Conservation (phyloP, 139 green algal genomes). For the Spirogloea muscicola region DNA sequence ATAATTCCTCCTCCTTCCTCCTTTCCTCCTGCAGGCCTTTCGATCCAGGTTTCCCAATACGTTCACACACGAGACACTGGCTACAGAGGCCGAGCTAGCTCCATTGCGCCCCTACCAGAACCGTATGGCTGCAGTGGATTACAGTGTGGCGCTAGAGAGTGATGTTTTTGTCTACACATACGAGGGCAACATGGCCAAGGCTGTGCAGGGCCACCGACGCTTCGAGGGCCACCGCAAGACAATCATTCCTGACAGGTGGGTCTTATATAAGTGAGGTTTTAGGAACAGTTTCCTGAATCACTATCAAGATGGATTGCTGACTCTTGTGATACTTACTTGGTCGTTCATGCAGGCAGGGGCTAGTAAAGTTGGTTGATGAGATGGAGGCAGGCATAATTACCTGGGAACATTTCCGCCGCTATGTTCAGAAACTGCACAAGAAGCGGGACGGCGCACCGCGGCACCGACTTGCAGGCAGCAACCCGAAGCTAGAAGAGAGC, state of each 20-base stretch:
- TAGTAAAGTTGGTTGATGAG: background rate
- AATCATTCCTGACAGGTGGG: constrained; percentile 40
- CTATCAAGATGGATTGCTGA: no score
- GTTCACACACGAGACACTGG: constrained; percentile 25
- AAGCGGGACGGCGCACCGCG: background rate
- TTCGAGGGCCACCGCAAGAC: constrained; percentile 31
- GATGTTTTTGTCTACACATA: constrained; percentile 43
- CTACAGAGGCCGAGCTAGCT: constrained; percentile 18
- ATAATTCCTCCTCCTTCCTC: no score
- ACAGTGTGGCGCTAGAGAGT: constrained; percentile 34
- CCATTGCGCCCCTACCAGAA: constrained; percentile 22
- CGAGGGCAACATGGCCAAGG: constrained; percentile 38
- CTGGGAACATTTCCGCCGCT: background rate
- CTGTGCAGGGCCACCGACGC: constrained; percentile 34
- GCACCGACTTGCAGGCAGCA: background rate
- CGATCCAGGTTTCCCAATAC: constrained; percentile 3
- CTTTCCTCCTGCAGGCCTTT: constrained; percentile 13
- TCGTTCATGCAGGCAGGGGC: background rate
- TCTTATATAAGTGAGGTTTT: no score
- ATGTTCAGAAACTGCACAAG: background rate
- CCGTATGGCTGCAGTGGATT: constrained; percentile 32
- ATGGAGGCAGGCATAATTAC: background rate
- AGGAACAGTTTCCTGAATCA: no score
- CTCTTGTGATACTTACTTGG: no score
- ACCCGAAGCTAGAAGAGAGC: constrained; percentile 3